These are phyloP conservation scores for Lactarius akahatsu DNA, from an alignment of 768 basidiomycete genomes.

Conservation along the genomic window DNA sequence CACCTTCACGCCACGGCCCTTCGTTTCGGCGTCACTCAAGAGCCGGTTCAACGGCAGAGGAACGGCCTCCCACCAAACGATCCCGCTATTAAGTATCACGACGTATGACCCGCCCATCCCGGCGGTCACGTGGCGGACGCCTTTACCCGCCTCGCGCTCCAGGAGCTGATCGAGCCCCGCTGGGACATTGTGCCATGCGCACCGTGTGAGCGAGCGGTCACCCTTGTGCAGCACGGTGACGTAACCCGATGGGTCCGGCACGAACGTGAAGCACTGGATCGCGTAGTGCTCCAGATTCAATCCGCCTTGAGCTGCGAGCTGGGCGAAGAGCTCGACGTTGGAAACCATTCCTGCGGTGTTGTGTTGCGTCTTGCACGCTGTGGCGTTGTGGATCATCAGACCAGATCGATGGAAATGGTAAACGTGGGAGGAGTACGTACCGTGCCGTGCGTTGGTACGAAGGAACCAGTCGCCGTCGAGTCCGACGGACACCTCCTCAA, in stretches of 20 bases:
- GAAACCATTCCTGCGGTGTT: neutral
- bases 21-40: slow-evolving; percentile 11
- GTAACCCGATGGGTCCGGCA: slow-evolving; percentile 15
- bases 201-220: slow-evolving; percentile 6
- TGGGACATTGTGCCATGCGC: slow-evolving; percentile 20
- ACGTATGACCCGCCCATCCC: slow-evolving; percentile 16
- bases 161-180: slow-evolving; percentile 2
- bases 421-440: slow-evolving; percentile 8
- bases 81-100: slow-evolving; percentile 12
- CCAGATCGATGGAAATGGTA: neutral
- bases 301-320: neutral
- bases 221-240: slow-evolving; percentile 16
- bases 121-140: slow-evolving; percentile 21
- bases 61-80: slow-evolving; percentile 15
- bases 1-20: slow-evolving; percentile 2
- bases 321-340: slow-evolving; percentile 17
- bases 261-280: slow-evolving; percentile 20
- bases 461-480: slow-evolving; percentile 25
- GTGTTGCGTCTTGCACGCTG: slow-evolving; percentile 18
- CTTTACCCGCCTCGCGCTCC: slow-evolving; percentile 4
- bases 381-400: neutral
- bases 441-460: slow-evolving; percentile 13
- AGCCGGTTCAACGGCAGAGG: slow-evolving; percentile 1
- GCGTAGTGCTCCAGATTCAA: slow-evolving; percentile 8
- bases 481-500: slow-evolving; percentile 17